Evolutionary conservation across 331 rosid species (phyloP), one percentile per base, ranked within the genome.

Genomic region (Cydonia oblonga): DNA sequence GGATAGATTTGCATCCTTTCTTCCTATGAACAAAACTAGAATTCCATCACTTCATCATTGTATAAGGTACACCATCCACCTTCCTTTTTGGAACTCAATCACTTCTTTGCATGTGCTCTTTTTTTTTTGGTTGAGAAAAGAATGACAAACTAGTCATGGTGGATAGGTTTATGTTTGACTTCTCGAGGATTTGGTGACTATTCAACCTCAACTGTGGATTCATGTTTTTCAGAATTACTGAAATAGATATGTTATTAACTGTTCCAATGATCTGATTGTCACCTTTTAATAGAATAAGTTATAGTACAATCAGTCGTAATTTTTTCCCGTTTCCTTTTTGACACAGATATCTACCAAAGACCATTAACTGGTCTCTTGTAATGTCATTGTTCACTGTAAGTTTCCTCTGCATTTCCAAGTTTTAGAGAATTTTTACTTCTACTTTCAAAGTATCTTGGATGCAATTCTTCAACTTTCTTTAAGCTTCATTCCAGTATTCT

Each of bases 371-470:
- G 97, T 87, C 96, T 67, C 84, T 91, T 26, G 75, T 91, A 87
- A 91, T 93, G 98, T 93, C 98, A 63, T 73, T 80, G 80, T 87
- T 89, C 81, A 85, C 90, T 0, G 97, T 90, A 80, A 90, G 90
- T 78, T 72, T 51, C 73, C 38, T 44, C 53, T 42, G 19, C 15
- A 23, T 58, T 61, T 24, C 11, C 25, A 4, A 59, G 18, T 23
- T 54, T 64, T 22, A 29, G 30, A 18, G 57, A 26, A 16, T 38
- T 74, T 38, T 46, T 22, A 1, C 22, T 23, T 74, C 44, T 26
- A 26, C 30, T 63, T 59, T 51, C 65, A 18, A 7, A 64, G 22
- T 57, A 57, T 23, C 65, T 42, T 59, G 29, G 16, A 33, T 70
- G 49, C 13, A 5, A 42, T n/a, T 67, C 18, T 68, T 29, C 24